A percentile compares a stretch with the other conserved stretches of the same genome.
These are phyloP conservation scores for Colletotrichum limetticola DNA, from an alignment of 2,329 filamentous ascomycete genomes.

Conservation along the genomic window DNA sequence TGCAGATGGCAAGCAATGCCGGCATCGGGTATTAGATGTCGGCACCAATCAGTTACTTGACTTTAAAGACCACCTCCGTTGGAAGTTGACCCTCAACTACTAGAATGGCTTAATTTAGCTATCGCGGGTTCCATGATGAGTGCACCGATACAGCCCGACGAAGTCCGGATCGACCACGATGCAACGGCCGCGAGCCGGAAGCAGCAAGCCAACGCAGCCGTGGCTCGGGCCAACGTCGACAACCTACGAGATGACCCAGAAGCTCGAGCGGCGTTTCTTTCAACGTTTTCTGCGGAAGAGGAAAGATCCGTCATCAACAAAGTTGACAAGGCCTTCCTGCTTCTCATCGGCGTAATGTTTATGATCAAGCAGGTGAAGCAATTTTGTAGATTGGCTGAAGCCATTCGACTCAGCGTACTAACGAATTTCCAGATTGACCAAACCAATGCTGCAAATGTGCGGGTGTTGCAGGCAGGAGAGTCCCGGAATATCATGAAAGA, in stretches of 20 bases:
- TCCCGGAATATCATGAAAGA: constrained; percentile 44
- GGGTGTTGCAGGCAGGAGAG: constrained; percentile 53
- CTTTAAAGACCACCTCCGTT: not conserved
- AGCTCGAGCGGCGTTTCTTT: constrained; percentile 44
- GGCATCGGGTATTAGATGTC: not conserved
- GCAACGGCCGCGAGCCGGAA: constrained; percentile 10
- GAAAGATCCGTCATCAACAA: constrained; percentile 52
- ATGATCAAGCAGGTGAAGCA: constrained; percentile 51
- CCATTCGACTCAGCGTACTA: not conserved
- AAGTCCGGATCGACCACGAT: constrained; percentile 6
- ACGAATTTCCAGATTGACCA: constrained; percentile 45
- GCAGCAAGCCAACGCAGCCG: constrained; percentile 10
- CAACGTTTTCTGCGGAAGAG: constrained; percentile 50
- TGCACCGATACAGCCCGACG: not conserved
- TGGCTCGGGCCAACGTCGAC: not conserved
- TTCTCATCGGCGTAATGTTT: constrained; percentile 52
- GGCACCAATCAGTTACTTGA: not conserved
- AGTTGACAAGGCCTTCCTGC: constrained; percentile 49
- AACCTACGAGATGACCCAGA: constrained; percentile 37
- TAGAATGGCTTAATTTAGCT: no score
- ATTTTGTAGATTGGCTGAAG: not conserved
- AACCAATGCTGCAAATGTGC: constrained; percentile 52
- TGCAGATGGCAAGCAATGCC: not conserved
- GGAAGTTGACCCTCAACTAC: no score
- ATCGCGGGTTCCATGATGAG: not conserved